phyloP scores from a whole-genome alignment of 805 yeast species.

The Ascoidea asiatica region DNA sequence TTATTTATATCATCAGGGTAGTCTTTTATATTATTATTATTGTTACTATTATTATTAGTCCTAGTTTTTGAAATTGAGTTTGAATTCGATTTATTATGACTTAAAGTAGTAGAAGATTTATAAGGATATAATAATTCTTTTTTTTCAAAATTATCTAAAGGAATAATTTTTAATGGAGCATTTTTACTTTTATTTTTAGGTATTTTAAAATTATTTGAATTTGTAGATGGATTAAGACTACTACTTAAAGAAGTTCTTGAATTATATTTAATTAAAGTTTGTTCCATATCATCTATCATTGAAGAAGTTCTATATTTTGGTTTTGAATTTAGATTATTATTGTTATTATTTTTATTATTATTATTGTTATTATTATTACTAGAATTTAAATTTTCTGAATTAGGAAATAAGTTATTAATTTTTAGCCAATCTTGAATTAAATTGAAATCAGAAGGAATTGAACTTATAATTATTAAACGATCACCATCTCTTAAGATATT shows the following conservation, averaged over 20 bases:
- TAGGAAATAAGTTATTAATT: too few species aligned
- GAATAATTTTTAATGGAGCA: background rate
- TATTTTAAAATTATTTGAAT: too few species aligned
- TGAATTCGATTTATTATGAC: too few species aligned
- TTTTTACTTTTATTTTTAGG: background rate
- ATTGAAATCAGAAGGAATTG: slow-evolving; percentile 21
- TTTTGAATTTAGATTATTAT: slow-evolving; percentile 1
- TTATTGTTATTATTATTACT: too few species aligned
- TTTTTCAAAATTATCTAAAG: background rate
- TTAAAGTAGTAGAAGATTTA: too few species aligned
- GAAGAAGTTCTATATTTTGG: slow-evolving; percentile 8
- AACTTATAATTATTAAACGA: slow-evolving; percentile 45
- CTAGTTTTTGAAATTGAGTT: too few species aligned
- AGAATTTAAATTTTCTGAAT: too few species aligned
- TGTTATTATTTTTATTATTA: background rate
- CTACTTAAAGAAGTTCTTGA: background rate
- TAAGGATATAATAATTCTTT: too few species aligned
- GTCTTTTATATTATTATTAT: too few species aligned
- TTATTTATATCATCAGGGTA: background rate
- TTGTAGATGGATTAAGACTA: background rate
- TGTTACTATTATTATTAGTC: background rate
- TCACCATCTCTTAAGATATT: slow-evolving; percentile 51
- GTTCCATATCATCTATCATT: slow-evolving; percentile 9
- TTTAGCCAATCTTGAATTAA: slow-evolving; percentile 1
- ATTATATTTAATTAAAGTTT: background rate